Conservation (phyloP, 805 yeast species). For the Allodekkera sacchari region DNA sequence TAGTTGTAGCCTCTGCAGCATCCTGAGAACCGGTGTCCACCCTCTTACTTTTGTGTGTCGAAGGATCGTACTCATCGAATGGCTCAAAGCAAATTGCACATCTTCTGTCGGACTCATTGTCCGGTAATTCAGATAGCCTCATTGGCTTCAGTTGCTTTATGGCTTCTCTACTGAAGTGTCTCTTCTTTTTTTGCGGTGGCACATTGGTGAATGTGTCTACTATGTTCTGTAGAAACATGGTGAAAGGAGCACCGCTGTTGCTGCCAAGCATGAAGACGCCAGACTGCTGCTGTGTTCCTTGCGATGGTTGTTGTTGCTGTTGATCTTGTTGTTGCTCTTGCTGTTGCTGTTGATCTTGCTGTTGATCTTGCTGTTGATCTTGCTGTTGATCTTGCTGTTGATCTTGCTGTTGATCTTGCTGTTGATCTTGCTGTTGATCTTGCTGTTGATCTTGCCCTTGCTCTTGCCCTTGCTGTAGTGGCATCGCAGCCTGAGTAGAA, state of each 20-base stretch:
- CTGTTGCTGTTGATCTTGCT: neutral
- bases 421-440: no score
- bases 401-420: no score
- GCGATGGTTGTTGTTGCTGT: neutral
- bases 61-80: constrained; percentile 12
- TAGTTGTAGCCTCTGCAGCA: neutral
- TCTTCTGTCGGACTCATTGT: constrained; percentile 18
- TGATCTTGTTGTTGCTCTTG: neutral
- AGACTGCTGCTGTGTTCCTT: no score
- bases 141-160: constrained; percentile 23
- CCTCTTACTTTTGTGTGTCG: constrained; percentile 1
- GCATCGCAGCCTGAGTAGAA: no score
- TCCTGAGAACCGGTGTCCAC: neutral
- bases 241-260: no score
- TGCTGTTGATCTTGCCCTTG: no score
- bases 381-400: no score
- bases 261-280: no score
- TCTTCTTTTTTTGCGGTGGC: constrained; percentile 9
- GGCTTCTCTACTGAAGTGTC: constrained; percentile 24
- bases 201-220: neutral
- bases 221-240: no score
- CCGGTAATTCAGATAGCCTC: constrained; percentile 18
- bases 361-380: no score
- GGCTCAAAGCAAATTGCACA: constrained; percentile 39
- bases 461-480: no score